These are phyloP conservation scores for Closterium sp. DNA, from an alignment of 139 green algal species.

Conservation along the genomic window DNA sequence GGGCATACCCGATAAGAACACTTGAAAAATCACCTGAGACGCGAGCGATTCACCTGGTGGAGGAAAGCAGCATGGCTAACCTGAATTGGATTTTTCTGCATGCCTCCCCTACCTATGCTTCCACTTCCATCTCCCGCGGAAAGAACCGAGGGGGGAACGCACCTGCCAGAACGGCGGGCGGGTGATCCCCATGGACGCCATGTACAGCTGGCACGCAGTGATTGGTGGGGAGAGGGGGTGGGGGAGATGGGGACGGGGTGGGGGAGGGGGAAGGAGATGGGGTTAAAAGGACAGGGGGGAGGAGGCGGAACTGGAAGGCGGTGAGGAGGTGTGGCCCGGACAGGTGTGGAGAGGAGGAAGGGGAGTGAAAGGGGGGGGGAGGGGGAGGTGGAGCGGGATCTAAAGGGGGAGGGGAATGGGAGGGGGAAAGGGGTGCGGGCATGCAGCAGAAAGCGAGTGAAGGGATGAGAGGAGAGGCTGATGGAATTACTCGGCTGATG, in stretches of 20 bases:
- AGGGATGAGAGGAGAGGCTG: constrained; percentile 1
- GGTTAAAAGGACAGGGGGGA: not conserved
- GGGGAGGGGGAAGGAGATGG: not conserved
- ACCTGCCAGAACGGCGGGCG: constrained; percentile 34
- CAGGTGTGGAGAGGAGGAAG: not conserved
- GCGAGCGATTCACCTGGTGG: no score
- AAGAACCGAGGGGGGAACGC: not conserved
- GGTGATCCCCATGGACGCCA: constrained; percentile 26
- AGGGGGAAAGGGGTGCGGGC: not conserved
- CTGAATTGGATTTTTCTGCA: no score
- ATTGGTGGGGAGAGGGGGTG: not conserved
- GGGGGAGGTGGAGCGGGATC: no score
- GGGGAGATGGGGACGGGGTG: not conserved
- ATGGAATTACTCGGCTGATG: not conserved
- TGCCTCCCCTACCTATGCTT: no score
- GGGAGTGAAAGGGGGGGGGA: no score
- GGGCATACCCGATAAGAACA: no score
- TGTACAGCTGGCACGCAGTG: constrained; percentile 19
- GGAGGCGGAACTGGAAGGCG: not conserved
- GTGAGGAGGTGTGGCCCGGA: not conserved
- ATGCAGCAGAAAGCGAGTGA: not conserved
- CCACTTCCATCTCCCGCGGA: no score
- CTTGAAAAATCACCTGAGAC: no score
- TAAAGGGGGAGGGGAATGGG: not conserved
- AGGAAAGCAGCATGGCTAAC: no score